Base-by-base conservation (phyloP, 805 yeast species). In the Kuraishia floccosa region DNA sequence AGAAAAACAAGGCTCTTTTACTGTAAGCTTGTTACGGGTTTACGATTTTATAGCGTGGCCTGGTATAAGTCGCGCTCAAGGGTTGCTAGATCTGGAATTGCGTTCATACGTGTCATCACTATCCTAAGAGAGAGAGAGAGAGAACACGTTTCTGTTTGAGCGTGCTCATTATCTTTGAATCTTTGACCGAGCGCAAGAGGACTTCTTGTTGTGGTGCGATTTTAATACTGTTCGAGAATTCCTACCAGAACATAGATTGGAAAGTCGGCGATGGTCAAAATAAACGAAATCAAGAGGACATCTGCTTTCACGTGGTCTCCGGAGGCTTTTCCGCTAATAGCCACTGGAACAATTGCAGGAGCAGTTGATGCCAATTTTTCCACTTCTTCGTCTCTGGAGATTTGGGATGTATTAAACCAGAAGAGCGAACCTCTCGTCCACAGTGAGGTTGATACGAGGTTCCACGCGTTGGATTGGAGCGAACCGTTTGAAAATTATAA, bases 291-390 rank as follows among this genome's bases (percentile, higher is more conserved):
- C 47, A 65, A 72, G 39, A 69, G 85, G 43, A 83, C 96, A 10
- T 87, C 96, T 31, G 77, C 94, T n/a, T 85, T 91, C 59, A 94
- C 97, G 27, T 89, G 97, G 96, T 83, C 95, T 28, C 72, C 76
- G 40, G 82, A 73, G 42, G 53, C 64, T 25, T 57, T 75, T 38
- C 96, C 96, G 12, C 56, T 72, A 32, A 51, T 91, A 41, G 96
- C 86, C 15, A 73, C 95, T 2, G 98, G 96, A 15, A 81, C 96
- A 1, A 81, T 84, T n/a, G 87, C 97, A 0, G 97, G 97, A 6
- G 93, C 96, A 10, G 80, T 91, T 44, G 96, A 85, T 50, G 82
- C 81, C 26, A 76, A 79, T 49, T 87, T 87, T 54, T 76, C 87
- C 25, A 74, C 91, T 14, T 66, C 76, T 18, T 75, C 96, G 2